Evolutionary conservation across 768 basidiomycete species (phyloP).

Genomic region (Sarcodon sp.): DNA sequence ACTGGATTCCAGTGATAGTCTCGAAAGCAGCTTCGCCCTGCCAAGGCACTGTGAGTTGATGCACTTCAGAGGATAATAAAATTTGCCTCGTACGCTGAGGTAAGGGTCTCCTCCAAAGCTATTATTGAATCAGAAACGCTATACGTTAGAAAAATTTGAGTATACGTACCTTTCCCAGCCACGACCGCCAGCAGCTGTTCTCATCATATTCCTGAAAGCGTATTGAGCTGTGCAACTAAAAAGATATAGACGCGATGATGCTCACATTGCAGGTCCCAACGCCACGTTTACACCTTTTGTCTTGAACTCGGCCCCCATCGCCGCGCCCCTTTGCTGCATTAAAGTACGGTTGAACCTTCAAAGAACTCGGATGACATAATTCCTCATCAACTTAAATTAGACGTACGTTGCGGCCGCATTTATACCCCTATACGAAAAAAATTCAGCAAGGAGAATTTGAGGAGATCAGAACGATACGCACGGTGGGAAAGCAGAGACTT

Average conservation of each 20-base stretch:
- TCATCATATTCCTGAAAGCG: slow-evolving; percentile 7
- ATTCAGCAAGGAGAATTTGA: slow-evolving; percentile 27
- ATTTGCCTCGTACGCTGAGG: slow-evolving; percentile 1
- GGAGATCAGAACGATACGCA: slow-evolving; percentile 23
- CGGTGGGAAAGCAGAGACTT: slow-evolving; percentile 35
- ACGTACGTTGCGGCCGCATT: slow-evolving; percentile 25
- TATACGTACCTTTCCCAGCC: slow-evolving; percentile 30
- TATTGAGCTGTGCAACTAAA: neutral
- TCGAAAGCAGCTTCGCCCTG: slow-evolving; percentile 18
- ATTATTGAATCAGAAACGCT: slow-evolving; percentile 1
- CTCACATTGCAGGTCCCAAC: slow-evolving; percentile 11
- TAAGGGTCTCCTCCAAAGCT: slow-evolving; percentile 16
- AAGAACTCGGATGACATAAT: neutral
- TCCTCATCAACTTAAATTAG: neutral
- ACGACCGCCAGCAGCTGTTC: slow-evolving; percentile 20
- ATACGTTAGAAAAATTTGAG: neutral
- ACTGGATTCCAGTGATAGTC: slow-evolving; percentile 17
- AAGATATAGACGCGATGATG: neutral
- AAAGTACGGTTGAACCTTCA: slow-evolving; percentile 38
- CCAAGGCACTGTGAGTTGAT: no score
- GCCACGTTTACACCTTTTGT: slow-evolving; percentile 47
- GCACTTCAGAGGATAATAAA: no score
- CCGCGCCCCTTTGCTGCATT: slow-evolving; percentile 48
- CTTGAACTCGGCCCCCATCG: slow-evolving; percentile 55
- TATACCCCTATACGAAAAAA: slow-evolving; percentile 6